These are phyloP conservation scores for Amorphotheca resinae DNA, from an alignment of 495 filamentous ascomycete genomes.

Conservation along the genomic window DNA sequence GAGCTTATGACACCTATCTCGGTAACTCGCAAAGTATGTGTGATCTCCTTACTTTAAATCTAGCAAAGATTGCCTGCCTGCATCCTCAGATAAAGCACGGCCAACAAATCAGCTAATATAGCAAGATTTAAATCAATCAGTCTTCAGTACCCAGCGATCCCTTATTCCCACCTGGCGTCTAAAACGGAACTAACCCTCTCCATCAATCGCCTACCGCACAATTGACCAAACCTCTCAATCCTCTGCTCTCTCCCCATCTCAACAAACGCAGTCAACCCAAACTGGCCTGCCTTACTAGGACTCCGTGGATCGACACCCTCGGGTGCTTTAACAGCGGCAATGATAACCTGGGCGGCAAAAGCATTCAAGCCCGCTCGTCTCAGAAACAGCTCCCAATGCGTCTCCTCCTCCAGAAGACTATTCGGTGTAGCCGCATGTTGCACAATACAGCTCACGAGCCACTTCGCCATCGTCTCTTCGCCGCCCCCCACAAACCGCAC, in stretches of 20 bases:
- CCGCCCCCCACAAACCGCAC: conserved; percentile 46
- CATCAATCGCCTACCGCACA: conserved; percentile 42
- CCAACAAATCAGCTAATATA: neutral
- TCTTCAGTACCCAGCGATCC: neutral
- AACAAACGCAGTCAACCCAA: conserved; percentile 45
- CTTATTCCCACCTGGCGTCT: conserved; percentile 20
- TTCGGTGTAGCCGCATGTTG: conserved; percentile 3
- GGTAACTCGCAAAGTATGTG: conserved; percentile 2
- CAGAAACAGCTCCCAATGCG: conserved; percentile 64
- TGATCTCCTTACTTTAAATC: conserved; percentile 1
- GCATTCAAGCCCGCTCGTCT: conserved; percentile 65
- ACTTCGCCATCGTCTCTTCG: conserved; percentile 41
- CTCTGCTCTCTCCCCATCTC: conserved; percentile 40
- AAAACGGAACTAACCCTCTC: conserved; percentile 33
- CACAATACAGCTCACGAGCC: conserved; percentile 27
- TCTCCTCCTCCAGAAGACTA: conserved; percentile 34
- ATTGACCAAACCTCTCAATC: conserved; percentile 26
- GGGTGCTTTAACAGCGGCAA: conserved; percentile 36
- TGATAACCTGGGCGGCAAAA: conserved; percentile 62
- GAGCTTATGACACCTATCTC: conserved; percentile 26
- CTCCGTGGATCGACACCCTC: conserved; percentile 10
- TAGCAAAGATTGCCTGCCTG: no score
- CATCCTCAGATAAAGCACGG: no score
- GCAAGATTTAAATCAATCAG: neutral
- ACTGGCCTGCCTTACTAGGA: conserved; percentile 14